phyloP scores from a whole-genome alignment of 768 basidiomycete genomes.

The Hebeloma cylindrosporum region DNA sequence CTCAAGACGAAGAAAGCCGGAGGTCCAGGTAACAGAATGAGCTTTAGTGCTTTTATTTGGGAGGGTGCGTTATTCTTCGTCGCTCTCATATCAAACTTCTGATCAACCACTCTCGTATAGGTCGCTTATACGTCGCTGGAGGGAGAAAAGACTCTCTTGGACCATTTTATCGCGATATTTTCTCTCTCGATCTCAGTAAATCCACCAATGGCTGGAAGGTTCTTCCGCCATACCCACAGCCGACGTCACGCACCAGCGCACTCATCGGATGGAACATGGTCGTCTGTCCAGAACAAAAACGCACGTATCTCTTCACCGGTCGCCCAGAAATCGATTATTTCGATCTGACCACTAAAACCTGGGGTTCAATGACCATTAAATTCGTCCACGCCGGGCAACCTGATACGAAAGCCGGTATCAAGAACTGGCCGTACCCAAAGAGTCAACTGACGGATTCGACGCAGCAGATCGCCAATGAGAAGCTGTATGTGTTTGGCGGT shows the following conservation, averaged over 20 bases:
- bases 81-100: background rate
- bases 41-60: slow-evolving; percentile 29
- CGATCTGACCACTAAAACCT: slow-evolving; percentile 34
- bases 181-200: slow-evolving; percentile 26
- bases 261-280: slow-evolving; percentile 26
- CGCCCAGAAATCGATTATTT: slow-evolving; percentile 30
- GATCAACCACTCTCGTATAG: slow-evolving; percentile 11
- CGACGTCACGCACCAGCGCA: slow-evolving; percentile 8
- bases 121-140: slow-evolving; percentile 29
- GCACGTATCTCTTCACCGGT: slow-evolving; percentile 39
- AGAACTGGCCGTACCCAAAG: slow-evolving; percentile 26
- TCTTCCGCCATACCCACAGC: slow-evolving; percentile 27
- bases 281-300: slow-evolving; percentile 24
- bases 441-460: slow-evolving; percentile 14
- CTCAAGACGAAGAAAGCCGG: slow-evolving; percentile 18
- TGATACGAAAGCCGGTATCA: slow-evolving; percentile 20
- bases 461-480: slow-evolving; percentile 28
- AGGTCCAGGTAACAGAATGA: slow-evolving; percentile 18
- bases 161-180: slow-evolving; percentile 29
- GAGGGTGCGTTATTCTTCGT: slow-evolving; percentile 19
- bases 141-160: slow-evolving; percentile 24
- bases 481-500: slow-evolving; percentile 41
- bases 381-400: slow-evolving; percentile 17
- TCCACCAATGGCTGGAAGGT: slow-evolving; percentile 25
- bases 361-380: slow-evolving; percentile 30